Conservation (phyloP, 768 basidiomycete species). For the Mycena metata region DNA sequence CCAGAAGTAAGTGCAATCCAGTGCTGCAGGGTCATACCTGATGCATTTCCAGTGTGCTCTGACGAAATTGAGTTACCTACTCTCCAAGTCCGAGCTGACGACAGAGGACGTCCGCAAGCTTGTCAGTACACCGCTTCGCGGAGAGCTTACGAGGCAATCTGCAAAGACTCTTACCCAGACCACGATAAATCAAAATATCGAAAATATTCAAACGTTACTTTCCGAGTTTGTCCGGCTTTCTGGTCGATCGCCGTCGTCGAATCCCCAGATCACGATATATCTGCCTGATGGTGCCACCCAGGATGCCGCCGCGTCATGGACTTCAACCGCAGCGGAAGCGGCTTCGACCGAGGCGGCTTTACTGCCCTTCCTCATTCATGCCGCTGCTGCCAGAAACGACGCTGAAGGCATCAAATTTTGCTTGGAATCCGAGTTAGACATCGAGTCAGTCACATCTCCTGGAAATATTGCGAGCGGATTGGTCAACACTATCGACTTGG, state of each 20-base stretch:
- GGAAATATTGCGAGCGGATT: constrained; percentile 72
- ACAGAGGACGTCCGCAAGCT: constrained; percentile 78
- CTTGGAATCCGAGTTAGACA: constrained; percentile 52
- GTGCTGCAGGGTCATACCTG: background rate
- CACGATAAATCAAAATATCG: constrained; percentile 63
- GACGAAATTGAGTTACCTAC: constrained; percentile 89
- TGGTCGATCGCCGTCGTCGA: constrained; percentile 49
- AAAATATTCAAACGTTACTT: constrained; percentile 74
- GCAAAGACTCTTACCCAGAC: constrained; percentile 59
- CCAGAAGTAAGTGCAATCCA: constrained; percentile 74
- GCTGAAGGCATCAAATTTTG: constrained; percentile 73
- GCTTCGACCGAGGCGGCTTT: constrained; percentile 77
- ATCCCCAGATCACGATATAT: constrained; percentile 52
- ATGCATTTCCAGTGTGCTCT: constrained; percentile 79
- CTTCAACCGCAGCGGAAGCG: constrained; percentile 83
- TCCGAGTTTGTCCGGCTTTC: constrained; percentile 78
- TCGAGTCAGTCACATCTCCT: constrained; percentile 41
- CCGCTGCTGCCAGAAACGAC: constrained; percentile 82
- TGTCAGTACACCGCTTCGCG: constrained; percentile 84
- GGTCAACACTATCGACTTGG: constrained; percentile 78
- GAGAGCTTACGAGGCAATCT: constrained; percentile 81
- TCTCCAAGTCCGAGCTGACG: constrained; percentile 87
- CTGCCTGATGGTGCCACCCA: constrained; percentile 57
- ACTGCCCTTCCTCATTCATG: constrained; percentile 82
- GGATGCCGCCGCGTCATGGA: constrained; percentile 76